Evolutionary conservation across 371 early-diverging fungal species (phyloP).

Genomic region (Mortierella sp.): DNA sequence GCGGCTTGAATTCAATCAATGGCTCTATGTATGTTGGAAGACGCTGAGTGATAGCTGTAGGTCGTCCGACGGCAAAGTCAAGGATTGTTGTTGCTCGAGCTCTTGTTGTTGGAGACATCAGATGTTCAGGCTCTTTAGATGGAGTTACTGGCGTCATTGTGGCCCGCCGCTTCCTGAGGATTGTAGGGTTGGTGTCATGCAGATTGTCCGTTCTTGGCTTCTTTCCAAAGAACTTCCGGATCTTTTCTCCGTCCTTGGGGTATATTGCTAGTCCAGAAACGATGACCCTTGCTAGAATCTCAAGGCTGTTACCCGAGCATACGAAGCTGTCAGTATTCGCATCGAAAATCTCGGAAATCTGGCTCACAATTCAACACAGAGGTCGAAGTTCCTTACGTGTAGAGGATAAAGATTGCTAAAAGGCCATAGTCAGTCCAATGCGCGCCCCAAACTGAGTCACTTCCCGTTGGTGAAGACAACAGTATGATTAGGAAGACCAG

Average conservation of each 20-base stretch:
- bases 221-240: conserved; percentile 43
- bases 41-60: conserved; percentile 26
- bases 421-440: conserved; percentile 68
- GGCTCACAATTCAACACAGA: neutral
- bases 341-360: neutral
- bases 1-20: conserved; percentile 37
- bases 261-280: conserved; percentile 67
- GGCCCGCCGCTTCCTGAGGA: conserved; percentile 30
- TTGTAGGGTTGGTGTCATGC: conserved; percentile 53
- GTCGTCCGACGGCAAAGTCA: conserved; percentile 41
- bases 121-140: conserved; percentile 1
- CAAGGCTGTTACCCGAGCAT: conserved; percentile 36
- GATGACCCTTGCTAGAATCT: conserved; percentile 60
- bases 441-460: conserved; percentile 57
- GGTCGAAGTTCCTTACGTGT: conserved; percentile 59
- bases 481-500: conserved; percentile 57
- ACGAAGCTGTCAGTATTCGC: neutral
- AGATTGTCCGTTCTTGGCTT: conserved; percentile 39
- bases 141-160: conserved; percentile 22
- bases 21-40: conserved; percentile 40
- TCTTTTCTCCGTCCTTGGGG: conserved; percentile 39
- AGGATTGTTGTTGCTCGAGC: conserved; percentile 41
- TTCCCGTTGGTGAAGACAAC: conserved; percentile 57
- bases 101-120: conserved; percentile 3
- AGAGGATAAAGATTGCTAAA: conserved; percentile 63